phyloP scores from a whole-genome alignment of 257 asterid species.

The Petrea volubilis region DNA sequence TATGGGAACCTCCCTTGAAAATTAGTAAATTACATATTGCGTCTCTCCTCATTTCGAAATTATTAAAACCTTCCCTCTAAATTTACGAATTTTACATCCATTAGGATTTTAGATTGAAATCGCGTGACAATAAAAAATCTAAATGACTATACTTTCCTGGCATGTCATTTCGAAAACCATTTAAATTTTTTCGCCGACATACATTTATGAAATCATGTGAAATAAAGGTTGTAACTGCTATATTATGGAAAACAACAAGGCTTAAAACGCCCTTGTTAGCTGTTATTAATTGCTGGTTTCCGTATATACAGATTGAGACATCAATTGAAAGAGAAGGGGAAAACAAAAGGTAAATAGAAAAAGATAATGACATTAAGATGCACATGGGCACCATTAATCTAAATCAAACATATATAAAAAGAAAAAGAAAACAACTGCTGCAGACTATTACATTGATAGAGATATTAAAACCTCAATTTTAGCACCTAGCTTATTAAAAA shows the following conservation, averaged over 20 bases:
- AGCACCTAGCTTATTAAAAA: slow-evolving; percentile 32
- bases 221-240: too few species aligned
- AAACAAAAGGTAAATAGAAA: background rate
- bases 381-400: slow-evolving; percentile 11
- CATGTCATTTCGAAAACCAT: too few species aligned
- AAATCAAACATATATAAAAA: slow-evolving; percentile 1
- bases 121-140: too few species aligned
- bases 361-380: background rate
- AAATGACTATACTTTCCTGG: too few species aligned
- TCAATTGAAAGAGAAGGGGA: background rate
- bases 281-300: slow-evolving; percentile 10
- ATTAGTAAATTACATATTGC: too few species aligned
- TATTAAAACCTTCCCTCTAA: too few species aligned
- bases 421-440: background rate
- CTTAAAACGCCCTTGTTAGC: background rate
- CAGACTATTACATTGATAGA: slow-evolving; percentile 20
- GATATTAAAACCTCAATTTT: slow-evolving; percentile 17
- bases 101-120: too few species aligned
- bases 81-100: too few species aligned
- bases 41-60: too few species aligned
- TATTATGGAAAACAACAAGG: background rate
- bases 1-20: too few species aligned
- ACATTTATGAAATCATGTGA: too few species aligned
- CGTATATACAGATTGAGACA: slow-evolving; percentile 24
- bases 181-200: too few species aligned